A percentile compares a stretch with the other conserved stretches of the same genome.
Evolutionary conservation across 257 asterid genomes (phyloP).

Genomic region (Forsythia viridissima): DNA sequence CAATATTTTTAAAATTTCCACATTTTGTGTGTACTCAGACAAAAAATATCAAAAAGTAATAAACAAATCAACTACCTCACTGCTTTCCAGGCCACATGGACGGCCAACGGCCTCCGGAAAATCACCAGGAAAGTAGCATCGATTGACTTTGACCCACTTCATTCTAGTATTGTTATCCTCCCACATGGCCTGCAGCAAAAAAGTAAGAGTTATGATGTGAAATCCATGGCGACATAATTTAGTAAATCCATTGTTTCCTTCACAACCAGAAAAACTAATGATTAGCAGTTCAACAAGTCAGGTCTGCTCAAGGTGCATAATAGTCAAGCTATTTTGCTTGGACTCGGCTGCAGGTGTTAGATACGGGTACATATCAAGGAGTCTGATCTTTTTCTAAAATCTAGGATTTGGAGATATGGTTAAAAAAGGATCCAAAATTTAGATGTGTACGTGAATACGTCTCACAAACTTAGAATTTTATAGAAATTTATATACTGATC

Average conservation of each 20-base stretch:
- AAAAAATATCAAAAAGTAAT: neutral
- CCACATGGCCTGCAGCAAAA: conserved; percentile 77
- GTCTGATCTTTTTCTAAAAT: neutral
- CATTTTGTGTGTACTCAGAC: no score
- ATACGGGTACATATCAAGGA: neutral
- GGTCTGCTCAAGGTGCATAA: conserved; percentile 3
- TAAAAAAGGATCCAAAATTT: neutral
- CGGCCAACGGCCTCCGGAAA: conserved; percentile 93
- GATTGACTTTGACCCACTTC: conserved; percentile 76
- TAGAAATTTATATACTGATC: neutral
- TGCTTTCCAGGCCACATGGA: conserved; percentile 83
- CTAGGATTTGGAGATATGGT: neutral
- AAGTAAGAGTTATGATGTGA: conserved; percentile 26
- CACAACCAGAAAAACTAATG: neutral
- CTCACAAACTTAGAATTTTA: neutral
- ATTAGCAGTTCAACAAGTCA: neutral
- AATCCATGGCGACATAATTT: conserved; percentile 17
- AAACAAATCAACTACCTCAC: conserved; percentile 59
- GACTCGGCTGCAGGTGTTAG: neutral
- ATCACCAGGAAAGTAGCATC: conserved; percentile 87
- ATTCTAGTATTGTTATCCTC: conserved; percentile 63
- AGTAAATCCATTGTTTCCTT: conserved; percentile 17
- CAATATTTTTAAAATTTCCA: no score
- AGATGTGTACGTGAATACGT: neutral
- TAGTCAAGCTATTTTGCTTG: neutral